Evolutionary conservation across 1,139 yeast genomes (phyloP), one percentile per base, ranked within the genome.

Genomic region (Lodderomyces pseudojiufengensis): DNA sequence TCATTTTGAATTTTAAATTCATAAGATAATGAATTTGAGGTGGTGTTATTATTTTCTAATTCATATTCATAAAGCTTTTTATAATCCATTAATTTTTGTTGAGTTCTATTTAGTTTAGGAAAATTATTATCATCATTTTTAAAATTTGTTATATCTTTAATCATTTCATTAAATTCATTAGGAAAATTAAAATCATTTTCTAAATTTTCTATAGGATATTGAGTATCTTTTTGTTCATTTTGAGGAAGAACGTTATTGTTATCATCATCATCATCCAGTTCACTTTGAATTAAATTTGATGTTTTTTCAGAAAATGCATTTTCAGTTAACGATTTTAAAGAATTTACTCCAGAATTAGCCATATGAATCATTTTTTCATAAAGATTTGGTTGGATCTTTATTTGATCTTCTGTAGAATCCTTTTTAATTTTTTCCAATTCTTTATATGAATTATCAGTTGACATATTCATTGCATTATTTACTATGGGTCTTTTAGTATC

Each of bases 1-100:
- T 69, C 73, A 40, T 66, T 59, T 39, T 65, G 71, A 25, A 65
- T 64, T 35, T 55, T 63, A 34, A 57, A 52, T 23, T 53, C 48
- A 38, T 59, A 51, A 28, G 27, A 23, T 8, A 27, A 8, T n/a
- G 9, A 15, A 14, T 27, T 14, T 12, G 13, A 33, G 5, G 25
- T 18, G 6, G 3, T 9, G 2, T 27, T 30, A 9, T 9, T 3
- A 8, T 24, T 18, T 10, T 25, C 23, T 8, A 24, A 4, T 21
- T 50, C 57, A 21, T 53, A 50, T 9, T 48, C 51, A 33, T 54
- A 44, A 9, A 67, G 49, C 24, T 63, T 63, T 36, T 57, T 61
- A 43, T 62, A 60, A 38, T 66, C 73, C 26, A 65, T 47, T 9
- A 63, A 41, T 37, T 59, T 66, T 40, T 60, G 64, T 44, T 67